Base-by-base conservation (phyloP, 352 stramenopile species). In the Aphanomyces euteiches region DNA sequence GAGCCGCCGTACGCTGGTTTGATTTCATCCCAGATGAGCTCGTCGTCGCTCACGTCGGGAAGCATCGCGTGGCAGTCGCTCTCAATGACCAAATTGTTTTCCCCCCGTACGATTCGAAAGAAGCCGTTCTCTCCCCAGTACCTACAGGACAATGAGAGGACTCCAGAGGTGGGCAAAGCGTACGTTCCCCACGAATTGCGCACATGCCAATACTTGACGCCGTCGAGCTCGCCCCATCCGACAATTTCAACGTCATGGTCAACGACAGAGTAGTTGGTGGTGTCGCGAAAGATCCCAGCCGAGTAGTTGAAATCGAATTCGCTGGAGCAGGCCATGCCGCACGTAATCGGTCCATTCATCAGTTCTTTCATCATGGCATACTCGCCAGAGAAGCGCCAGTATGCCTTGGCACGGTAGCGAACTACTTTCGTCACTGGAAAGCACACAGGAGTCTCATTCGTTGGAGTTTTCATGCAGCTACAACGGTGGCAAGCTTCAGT, bases 61-160 rank as follows among this genome's bases (percentile, higher is more conserved):
- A 96, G 81, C 69, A 95, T 82, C 74, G 86, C 97, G 36, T 80
- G 81, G 74, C 92, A 98, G 74, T 97, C 80, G 47, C 78, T 82
- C 59, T 98, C 93, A 38, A 98, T 96, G 4, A 84, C 88, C 7
- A 98, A 76, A 71, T 97, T 96, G 89, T 98, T 97, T 28, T 76
- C 73, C 28, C 90, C 90, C 41, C 84, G 79, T 43, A 89, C 77
- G 61, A 98, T 86, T 57, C 89, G 82, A 81, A 97, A 96, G 78
- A 92, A 98, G 54, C 95, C 95, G 67, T 96, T 91, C 81, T 97
- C 90, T 56, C 92, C 92, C 92, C 92, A 97, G 76, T 72, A 71
- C 19, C 57, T 68, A 71, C 7, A 21, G 3, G 2, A 12, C 12
- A n/a, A 12, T 10, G 8, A 10, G 10, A 66, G 41, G 7, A 66